Conservation (phyloP, 1,284 basidiomycete species). For the Sphagnurus paluster region DNA sequence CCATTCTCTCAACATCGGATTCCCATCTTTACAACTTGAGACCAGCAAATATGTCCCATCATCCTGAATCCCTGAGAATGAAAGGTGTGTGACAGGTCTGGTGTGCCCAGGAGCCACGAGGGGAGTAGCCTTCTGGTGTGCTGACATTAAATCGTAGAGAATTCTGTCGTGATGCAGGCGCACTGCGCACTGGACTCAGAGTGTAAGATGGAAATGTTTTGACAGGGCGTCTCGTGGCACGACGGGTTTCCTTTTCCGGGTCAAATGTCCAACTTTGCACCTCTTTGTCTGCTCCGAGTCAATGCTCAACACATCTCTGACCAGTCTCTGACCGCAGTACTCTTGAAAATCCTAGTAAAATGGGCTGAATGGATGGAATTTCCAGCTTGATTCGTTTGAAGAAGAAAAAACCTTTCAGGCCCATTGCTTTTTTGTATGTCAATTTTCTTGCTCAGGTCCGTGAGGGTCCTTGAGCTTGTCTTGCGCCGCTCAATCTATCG, state of each 20-base stretch:
- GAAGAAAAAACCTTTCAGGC: too few relatives aligned
- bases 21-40: constrained; percentile 96
- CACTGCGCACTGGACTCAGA: constrained; percentile 55
- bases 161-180: constrained; percentile 49
- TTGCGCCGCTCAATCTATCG: too few relatives aligned
- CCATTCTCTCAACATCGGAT: constrained; percentile 95
- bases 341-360: not conserved
- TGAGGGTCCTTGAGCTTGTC: too few relatives aligned
- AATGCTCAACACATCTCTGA: not conserved
- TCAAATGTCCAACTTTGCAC: constrained; percentile 8
- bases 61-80: constrained; percentile 83
- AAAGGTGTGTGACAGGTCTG: constrained; percentile 91
- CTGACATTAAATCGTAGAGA: constrained; percentile 49
- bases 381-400: too few relatives aligned
- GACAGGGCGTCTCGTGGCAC: constrained; percentile 22
- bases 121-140: constrained; percentile 64
- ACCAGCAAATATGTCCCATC: constrained; percentile 87
- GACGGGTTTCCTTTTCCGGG: constrained; percentile 20
- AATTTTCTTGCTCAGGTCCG: too few relatives aligned
- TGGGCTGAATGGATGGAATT: too few relatives aligned
- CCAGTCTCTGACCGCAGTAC: not conserved
- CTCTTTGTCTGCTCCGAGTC: constrained; percentile 13
- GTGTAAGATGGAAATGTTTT: constrained; percentile 32
- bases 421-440: too few relatives aligned
- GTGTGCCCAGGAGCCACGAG: constrained; percentile 82